Percentiles rank a stretch among this genome's conserved stretches.
These are phyloP conservation scores for Komagataella pastoris DNA, from an alignment of 805 yeast species.

Conservation along the genomic window DNA sequence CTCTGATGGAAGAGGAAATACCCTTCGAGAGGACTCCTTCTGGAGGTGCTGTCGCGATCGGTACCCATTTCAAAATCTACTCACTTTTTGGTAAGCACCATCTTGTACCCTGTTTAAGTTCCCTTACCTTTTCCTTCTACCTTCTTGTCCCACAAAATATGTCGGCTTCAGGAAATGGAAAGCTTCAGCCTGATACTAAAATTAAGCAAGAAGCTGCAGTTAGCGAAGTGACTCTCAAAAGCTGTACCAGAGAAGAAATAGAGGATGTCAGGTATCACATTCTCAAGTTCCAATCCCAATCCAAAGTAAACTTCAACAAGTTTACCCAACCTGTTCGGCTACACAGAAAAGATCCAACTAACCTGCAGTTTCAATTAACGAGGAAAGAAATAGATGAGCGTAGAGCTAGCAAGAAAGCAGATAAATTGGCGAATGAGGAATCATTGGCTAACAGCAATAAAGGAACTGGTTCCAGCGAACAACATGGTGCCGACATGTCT, in stretches of 20 bases:
- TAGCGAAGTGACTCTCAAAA: constrained; percentile 44
- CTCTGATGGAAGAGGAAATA: background rate
- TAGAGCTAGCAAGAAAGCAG: constrained; percentile 25
- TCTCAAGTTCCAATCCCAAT: constrained; percentile 64
- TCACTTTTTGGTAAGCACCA: background rate
- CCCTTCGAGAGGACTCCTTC: background rate
- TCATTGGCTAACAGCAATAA: constrained; percentile 17
- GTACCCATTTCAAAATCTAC: background rate
- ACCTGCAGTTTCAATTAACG: constrained; percentile 75
- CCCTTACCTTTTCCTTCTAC: background rate
- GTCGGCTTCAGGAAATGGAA: constrained; percentile 1
- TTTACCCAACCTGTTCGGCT: constrained; percentile 77
- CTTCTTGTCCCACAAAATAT: background rate
- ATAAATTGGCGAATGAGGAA: constrained; percentile 15
- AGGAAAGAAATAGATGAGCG: constrained; percentile 56
- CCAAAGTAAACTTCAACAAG: constrained; percentile 38
- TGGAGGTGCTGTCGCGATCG: background rate
- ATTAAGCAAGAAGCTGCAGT: constrained; percentile 7
- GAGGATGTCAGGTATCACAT: constrained; percentile 69
- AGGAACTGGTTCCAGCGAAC: constrained; percentile 20
- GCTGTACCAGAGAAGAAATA: constrained; percentile 61
- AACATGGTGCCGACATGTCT: constrained; percentile 33
- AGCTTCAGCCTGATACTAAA: constrained; percentile 2
- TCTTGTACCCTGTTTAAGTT: background rate
- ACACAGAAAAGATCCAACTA: constrained; percentile 89